Base-by-base conservation (phyloP, 768 basidiomycete genomes). In the Postia placenta region DNA sequence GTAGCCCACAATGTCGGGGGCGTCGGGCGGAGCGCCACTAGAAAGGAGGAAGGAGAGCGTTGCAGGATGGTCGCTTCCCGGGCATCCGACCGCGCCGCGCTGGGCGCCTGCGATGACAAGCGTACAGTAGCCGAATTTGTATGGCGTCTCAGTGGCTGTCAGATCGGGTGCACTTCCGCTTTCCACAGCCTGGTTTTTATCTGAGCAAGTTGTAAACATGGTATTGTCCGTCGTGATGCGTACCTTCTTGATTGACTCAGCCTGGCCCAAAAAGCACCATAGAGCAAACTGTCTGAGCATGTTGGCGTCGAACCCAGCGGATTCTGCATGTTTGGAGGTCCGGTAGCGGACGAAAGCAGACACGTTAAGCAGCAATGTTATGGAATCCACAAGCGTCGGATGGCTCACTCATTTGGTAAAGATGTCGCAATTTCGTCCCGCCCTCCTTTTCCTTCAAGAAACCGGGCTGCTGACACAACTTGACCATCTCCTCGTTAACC, bases 1-100 rank as follows among this genome's bases (percentile, higher is more conserved):
- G 60, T 66, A 66, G 3, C 76, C 76, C 9, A 61, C 66, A 38
- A 81, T 71, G 49, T 80, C 80, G 1, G 62, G 60, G 1, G 67
- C 19, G 43, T 78, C 65, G 3, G 67, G 59, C 2, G 74, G 64
- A 0, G 71, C 64, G 11, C 77, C 76, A 0, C 59, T 51, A 0
- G 67, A 57, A 33, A 80, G 62, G 20, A 82, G 69, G 42, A 64
- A 69, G 30, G 62, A 56, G 45, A 80, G 62, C 12, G 68, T 60
- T 4, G 69, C 72, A 15, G 57, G 35, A 49, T 73, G 66, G 39
- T 60, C 55, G 30, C 62, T 24, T 5, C 27, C 33, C 6, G 38
- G 42, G 25, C 39, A 49, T 6, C 12, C 23, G 11, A 12, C 36
- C 17, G 48, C 43, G 11, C 50, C 48, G 22, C 49, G 52, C 46